These are phyloP conservation scores for Brasenia schreberi DNA, from an alignment of 164 flowering plant species.

Conservation along the genomic window DNA sequence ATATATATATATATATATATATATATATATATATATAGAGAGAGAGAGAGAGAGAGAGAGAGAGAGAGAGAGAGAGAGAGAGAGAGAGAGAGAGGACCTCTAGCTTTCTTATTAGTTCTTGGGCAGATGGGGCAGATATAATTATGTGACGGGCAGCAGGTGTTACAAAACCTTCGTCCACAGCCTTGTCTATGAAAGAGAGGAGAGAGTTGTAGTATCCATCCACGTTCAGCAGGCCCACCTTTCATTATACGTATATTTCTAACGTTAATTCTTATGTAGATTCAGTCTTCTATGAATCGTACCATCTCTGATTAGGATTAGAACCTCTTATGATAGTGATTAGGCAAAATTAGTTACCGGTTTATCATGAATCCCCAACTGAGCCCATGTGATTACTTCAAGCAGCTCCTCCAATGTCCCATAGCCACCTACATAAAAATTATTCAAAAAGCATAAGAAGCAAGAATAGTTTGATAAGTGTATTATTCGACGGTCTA, in stretches of 20 bases:
- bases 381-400: conserved; percentile 74
- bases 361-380: conserved; percentile 68
- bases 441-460: not conserved
- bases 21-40: not conserved
- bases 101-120: conserved; percentile 51
- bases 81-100: conserved; percentile 28
- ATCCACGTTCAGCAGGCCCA: conserved; percentile 75
- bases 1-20: not conserved
- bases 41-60: not conserved
- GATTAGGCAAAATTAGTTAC: conserved; percentile 13
- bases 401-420: conserved; percentile 62
- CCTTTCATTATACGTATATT: conserved; percentile 16
- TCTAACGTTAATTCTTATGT: not conserved
- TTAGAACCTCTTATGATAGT: not conserved
- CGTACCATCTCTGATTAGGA: too few species aligned
- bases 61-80: not conserved
- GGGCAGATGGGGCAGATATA: conserved; percentile 63
- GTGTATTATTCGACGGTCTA: too few species aligned
- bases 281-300: too few species aligned
- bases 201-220: conserved; percentile 71
- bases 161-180: conserved; percentile 66
- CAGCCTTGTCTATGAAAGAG: conserved; percentile 72
- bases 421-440: conserved; percentile 48
- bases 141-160: conserved; percentile 69
- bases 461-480: not conserved